These are phyloP conservation scores for Puya raimondii DNA, from an alignment of 176 grass and related monocot genomes.

Conservation along the genomic window DNA sequence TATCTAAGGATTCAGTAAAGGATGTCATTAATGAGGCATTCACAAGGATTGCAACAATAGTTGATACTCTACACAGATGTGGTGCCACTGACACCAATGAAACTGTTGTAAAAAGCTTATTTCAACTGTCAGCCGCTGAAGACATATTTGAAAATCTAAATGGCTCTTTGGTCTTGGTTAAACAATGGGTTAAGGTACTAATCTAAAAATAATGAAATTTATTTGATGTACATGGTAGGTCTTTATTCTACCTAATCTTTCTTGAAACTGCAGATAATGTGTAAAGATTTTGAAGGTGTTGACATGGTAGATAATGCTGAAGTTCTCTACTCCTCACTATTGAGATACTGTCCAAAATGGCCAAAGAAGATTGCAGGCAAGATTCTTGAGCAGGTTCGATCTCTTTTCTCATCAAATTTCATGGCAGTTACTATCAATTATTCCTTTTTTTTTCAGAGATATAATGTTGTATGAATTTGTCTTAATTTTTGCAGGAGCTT, in stretches of 20 bases:
- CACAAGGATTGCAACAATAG: slow-evolving; percentile 37
- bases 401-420: slow-evolving; percentile 19
- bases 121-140: slow-evolving; percentile 32
- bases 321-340: slow-evolving; percentile 50
- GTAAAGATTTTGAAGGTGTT: slow-evolving; percentile 40
- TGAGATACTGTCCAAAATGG: slow-evolving; percentile 21
- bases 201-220: slow-evolving; percentile 1
- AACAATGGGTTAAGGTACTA: slow-evolving; percentile 79
- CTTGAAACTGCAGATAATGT: slow-evolving; percentile 30
- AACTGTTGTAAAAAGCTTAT: slow-evolving; percentile 50
- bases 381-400: slow-evolving; percentile 68
- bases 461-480: background rate
- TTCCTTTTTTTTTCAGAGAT: slow-evolving; percentile 2
- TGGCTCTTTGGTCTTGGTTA: slow-evolving; percentile 46
- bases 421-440: slow-evolving; percentile 5
- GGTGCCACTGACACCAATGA: slow-evolving; percentile 24
- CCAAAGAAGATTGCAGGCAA: slow-evolving; percentile 48
- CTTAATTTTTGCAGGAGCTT: slow-evolving; percentile 50
- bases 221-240: background rate
- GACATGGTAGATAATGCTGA: slow-evolving; percentile 26
- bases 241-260: slow-evolving; percentile 11
- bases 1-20: slow-evolving; percentile 21
- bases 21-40: slow-evolving; percentile 54
- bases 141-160: slow-evolving; percentile 22
- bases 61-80: slow-evolving; percentile 45